Evolutionary conservation across 1,284 basidiomycete genomes (phyloP).

Genomic region (Ceratobasidium sp.): DNA sequence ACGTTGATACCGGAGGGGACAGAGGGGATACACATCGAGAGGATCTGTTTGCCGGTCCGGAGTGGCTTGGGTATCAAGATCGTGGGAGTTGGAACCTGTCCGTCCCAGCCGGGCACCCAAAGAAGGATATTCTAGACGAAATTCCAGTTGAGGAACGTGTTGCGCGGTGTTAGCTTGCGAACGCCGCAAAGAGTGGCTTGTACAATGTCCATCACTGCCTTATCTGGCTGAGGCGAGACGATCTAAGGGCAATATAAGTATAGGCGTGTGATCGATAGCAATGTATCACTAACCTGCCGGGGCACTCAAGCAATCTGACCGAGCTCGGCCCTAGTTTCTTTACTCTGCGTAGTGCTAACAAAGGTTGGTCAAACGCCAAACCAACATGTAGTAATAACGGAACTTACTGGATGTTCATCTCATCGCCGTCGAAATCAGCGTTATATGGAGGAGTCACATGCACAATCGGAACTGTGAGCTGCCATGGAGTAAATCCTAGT

Average conservation of each 20-base stretch:
- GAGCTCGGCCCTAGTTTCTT: constrained; percentile 98
- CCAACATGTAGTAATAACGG: background rate
- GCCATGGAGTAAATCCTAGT: no score
- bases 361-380: constrained; percentile 23
- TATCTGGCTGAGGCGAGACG: constrained; percentile 99
- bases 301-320: constrained; percentile 99
- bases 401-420: constrained; percentile 99
- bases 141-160: constrained; percentile 93
- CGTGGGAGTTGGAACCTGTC: constrained; percentile 90
- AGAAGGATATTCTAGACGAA: constrained; percentile 97
- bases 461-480: no score
- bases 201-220: constrained; percentile 99
- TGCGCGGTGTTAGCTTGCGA: constrained; percentile 96
- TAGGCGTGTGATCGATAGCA: no score
- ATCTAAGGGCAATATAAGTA: constrained; percentile 77
- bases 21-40: constrained; percentile 94
- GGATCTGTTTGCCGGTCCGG: constrained; percentile 98
- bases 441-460: constrained; percentile 95
- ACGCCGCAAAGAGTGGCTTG: constrained; percentile 99
- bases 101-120: constrained; percentile 99
- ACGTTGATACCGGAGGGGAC: constrained; percentile 97
- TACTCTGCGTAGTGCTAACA: constrained; percentile 92
- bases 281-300: constrained; percentile 78
- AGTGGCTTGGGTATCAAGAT: constrained; percentile 97
- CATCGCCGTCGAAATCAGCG: constrained; percentile 99